Percentiles rank a stretch among this genome's conserved stretches.
These are phyloP conservation scores for Apostasia ramifera DNA, from an alignment of 106 monocot species.

Conservation along the genomic window DNA sequence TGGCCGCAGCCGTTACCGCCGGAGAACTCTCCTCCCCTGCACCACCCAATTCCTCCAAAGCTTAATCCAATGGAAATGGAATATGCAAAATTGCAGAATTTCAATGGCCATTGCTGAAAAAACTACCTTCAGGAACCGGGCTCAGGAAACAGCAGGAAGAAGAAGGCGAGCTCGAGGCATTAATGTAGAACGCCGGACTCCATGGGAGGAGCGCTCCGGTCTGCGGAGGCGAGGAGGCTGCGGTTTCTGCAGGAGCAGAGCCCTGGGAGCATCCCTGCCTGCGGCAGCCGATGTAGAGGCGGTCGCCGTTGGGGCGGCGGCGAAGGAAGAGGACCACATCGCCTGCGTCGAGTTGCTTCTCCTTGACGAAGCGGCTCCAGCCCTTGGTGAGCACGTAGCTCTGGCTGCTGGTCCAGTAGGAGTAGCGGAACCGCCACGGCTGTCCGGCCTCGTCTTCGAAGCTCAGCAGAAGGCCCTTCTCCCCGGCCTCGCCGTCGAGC, in stretches of 20 bases:
- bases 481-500: slow-evolving; percentile 37
- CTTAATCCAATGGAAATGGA: neutral
- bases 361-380: slow-evolving; percentile 68
- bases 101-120: neutral
- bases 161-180: neutral
- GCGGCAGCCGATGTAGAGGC: slow-evolving; percentile 25
- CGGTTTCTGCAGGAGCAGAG: neutral
- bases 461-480: slow-evolving; percentile 59
- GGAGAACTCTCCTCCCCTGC: slow-evolving; percentile 4
- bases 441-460: slow-evolving; percentile 60
- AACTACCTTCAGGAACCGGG: slow-evolving; percentile 18
- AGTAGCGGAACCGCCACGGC: slow-evolving; percentile 61
- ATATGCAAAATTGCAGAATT: neutral
- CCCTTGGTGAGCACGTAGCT: slow-evolving; percentile 83
- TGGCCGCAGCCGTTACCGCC: neutral
- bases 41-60: slow-evolving; percentile 5
- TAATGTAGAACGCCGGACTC: slow-evolving; percentile 7
- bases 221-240: neutral
- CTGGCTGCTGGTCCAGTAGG: slow-evolving; percentile 82
- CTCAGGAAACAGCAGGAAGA: slow-evolving; percentile 11
- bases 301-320: neutral
- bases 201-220: slow-evolving; percentile 3
- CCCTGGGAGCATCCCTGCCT: neutral
- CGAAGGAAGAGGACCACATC: slow-evolving; percentile 49
- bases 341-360: slow-evolving; percentile 60